Evolutionary conservation across 176 grass and related monocot genomes (phyloP), one percentile per base, ranked within the genome.

Genomic region (Oryza rufipogon): DNA sequence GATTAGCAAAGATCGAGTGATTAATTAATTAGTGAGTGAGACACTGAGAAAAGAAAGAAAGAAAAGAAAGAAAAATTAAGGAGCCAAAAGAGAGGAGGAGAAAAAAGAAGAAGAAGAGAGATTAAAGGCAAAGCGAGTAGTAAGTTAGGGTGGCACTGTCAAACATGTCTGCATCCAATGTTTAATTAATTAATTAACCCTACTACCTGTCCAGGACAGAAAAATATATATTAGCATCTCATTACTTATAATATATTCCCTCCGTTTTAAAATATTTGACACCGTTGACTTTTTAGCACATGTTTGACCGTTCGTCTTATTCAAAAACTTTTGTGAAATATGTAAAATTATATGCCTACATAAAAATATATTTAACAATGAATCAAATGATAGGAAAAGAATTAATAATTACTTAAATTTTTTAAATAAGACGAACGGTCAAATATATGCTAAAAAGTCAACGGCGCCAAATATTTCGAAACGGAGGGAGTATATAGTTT

Each of bases 111-210:
- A 10, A 8, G 61, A 41, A 30, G 19, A 56, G 5, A 14, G 83
- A 49, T 70, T 86, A 81, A 73, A 41, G 39, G 39, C 39, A 41
- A 41, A 54, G 64, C 11, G 69, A 56, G 52, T 41, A 30, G 84
- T 85, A 89, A 82, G 87, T 87, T 94, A 90, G 85, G 68, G 70
- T 88, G 85, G 87, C 84, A 73, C 81, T 92, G 73, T 92, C 90
- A 79, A 76, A 82, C 66, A 58, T 49, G 51, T 73, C 56, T 23
- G 12, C 46, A 32, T 42, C 60, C 26, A 47, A 66, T 75, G 80
- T 86, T 83, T 70, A 80, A 86, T 90, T 87, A 80, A 74, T 83
- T 70, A 80, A 86, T 90, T 87, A 80, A 74, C 84, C 69, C 63
- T 44, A 11, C 46, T 19, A 52, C 44, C 10, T 3, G 52, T 56